Evolutionary conservation across 768 basidiomycete genomes (phyloP), one percentile per base, ranked within the genome.

Genomic region (Mycena galopus): DNA sequence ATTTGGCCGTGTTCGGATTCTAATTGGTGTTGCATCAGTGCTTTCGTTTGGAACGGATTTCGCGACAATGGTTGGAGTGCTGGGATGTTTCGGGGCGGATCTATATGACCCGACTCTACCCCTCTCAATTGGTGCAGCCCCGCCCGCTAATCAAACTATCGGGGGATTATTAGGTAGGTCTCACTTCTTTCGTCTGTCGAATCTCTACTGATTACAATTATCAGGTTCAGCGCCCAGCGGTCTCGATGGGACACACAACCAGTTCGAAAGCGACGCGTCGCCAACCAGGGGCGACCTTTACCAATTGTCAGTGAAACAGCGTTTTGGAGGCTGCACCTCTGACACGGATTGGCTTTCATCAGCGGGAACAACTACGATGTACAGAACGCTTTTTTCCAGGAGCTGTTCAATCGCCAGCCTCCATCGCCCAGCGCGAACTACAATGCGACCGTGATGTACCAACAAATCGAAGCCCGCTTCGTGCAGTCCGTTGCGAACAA

Each of bases 261-360:
- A 56, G 35, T 66, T 66, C 37, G 65, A 66, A n/a, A 4, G 25
- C 11, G 65, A 66, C 53, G 39, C 65, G 0, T 66, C 65, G 2
- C 37, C 39, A 2, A 66, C 65, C 9, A 27, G 65, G n/a, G 42
- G 30, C 11, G 65, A 66, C 35, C 33, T n/a, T 16, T 56, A 57
- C 16, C 14, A 19, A 12, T 53, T 21, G 65, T 39, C 17, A 17
- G n/a, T 44, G 17, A 14, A 44, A 29, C 9, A 3, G 14, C 21
- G 14, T 51, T 55, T 37, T 53, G 8, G 2, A 29, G 17, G 8
- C 47, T n/a, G 6, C 6, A 16, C 27, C 16, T 12, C 10, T 23
- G 11, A 10, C 37, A 25, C 53, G 21, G 4, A 32, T 11, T 5
- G n/a, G 6, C 23, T 29, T 17, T 19, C 7, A 7, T 4, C 50